Conservation (phyloP, 768 basidiomycete genomes). For the Lentinula boryana region DNA sequence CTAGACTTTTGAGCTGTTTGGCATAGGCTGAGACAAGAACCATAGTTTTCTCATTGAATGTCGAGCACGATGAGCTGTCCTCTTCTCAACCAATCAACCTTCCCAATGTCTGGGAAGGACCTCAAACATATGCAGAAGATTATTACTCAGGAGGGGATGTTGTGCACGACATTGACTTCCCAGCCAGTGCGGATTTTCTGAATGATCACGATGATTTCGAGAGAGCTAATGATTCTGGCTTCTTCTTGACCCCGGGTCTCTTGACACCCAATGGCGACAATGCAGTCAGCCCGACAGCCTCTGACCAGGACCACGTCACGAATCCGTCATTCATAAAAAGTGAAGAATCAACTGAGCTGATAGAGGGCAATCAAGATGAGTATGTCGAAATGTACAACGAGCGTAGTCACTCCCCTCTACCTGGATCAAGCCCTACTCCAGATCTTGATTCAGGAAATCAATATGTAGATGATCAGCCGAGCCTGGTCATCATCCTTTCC, state of each 20-base stretch:
- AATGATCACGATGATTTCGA: slow-evolving; percentile 16
- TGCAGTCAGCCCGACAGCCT: background rate
- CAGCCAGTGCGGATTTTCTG: slow-evolving; percentile 21
- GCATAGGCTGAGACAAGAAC: slow-evolving; percentile 6
- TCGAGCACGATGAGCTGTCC: background rate
- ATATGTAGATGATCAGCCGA: background rate
- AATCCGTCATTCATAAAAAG: background rate
- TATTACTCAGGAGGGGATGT: slow-evolving; percentile 40
- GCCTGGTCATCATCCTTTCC: background rate
- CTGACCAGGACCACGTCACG: background rate
- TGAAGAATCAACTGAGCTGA: background rate
- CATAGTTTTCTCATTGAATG: slow-evolving; percentile 7
- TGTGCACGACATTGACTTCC: slow-evolving; percentile 1
- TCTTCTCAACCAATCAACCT: slow-evolving; percentile 20
- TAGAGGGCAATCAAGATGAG: background rate
- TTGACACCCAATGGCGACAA: slow-evolving; percentile 10
- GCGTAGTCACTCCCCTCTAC: background rate
- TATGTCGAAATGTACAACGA: background rate
- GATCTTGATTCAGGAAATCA: background rate
- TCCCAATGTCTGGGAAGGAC: slow-evolving; percentile 34
- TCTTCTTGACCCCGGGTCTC: slow-evolving; percentile 21
- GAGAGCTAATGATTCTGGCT: slow-evolving; percentile 15
- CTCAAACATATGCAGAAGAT: slow-evolving; percentile 34
- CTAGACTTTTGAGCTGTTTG: background rate
- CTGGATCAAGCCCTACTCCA: background rate